Evolutionary conservation across 2,329 filamentous ascomycete species (phyloP).

Genomic region (Talaromyces islandicus): DNA sequence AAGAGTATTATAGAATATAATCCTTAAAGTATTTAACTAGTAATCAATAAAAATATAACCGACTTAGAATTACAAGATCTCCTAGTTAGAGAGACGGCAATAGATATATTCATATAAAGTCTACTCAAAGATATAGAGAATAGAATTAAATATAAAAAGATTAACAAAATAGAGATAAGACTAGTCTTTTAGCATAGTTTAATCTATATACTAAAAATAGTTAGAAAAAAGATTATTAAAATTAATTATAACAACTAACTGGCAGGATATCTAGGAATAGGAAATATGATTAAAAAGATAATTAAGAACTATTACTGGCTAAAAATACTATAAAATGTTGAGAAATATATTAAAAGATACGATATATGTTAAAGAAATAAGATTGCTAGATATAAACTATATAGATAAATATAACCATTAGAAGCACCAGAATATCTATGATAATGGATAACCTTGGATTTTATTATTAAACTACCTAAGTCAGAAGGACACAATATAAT

Average conservation of each 20-base stretch:
- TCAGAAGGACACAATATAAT: too few species aligned
- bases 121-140: background rate
- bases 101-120: background rate
- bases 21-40: background rate
- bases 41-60: background rate
- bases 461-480: too few species aligned
- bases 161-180: background rate
- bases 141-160: background rate
- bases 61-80: background rate
- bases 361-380: background rate
- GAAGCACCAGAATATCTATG: background rate
- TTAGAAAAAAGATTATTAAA: too few species aligned
- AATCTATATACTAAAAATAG: constrained; percentile 1
- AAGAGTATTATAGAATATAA: background rate
- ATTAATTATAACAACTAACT: too few species aligned
- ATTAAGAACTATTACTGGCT: background rate
- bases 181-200: background rate
- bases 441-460: background rate
- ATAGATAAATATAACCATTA: background rate
- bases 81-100: background rate
- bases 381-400: background rate
- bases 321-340: background rate
- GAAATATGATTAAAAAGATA: background rate
- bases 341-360: background rate
- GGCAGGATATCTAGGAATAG: background rate